Evolutionary conservation across 2,329 filamentous ascomycete species (phyloP), one percentile per base, ranked within the genome.

Genomic region (Tricladium varicosporioides): DNA sequence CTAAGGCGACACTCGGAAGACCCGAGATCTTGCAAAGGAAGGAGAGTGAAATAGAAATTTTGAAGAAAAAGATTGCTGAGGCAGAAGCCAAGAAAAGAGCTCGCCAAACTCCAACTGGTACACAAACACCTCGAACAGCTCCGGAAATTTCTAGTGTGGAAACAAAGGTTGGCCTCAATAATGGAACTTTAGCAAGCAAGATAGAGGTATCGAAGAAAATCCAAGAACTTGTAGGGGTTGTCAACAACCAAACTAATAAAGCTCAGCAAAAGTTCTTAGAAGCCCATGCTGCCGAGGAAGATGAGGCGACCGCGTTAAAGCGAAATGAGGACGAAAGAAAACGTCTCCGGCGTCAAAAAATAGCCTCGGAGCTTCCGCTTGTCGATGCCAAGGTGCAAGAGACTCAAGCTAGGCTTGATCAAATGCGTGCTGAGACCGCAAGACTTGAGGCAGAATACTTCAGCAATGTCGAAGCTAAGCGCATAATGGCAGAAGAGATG

Each of bases 31-130:
- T 84, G 18, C 72, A 76, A 46, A 73, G 71, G 42, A 83, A 83
- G 72, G 78, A 82, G 60, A 79, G 78, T 55, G 77, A 81, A 61
- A 87, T 88, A 32, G 80, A 85, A 63, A 77, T 80, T 52, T 80
- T 86, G 73, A 85, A 82, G 66, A 48, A 67, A 52, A 70, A 65
- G 54, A 73, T 74, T 47, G 67, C 65, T 10, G 62, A 69, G 55
- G 64, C 63, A n/a, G 70, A 71, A 58, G 64, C 63, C 32, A 57
- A 60, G 48, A 68, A 66, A 45, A 69, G 60, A 49, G 63, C 61
- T 50, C 63, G 62, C 18, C 61, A 66, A 58, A 63, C 58, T 48
- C 61, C 63, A 15, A 70, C 64, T 51, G 66, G 69, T 1, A 51
- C 64, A 15, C 62, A 61, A 43, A 70, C 69, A 5, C 68, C 69